A percentile compares a stretch with the other conserved stretches of the same genome.
phyloP scores from a whole-genome alignment of 164 flowering plant species.

The Malania oleifera region DNA sequence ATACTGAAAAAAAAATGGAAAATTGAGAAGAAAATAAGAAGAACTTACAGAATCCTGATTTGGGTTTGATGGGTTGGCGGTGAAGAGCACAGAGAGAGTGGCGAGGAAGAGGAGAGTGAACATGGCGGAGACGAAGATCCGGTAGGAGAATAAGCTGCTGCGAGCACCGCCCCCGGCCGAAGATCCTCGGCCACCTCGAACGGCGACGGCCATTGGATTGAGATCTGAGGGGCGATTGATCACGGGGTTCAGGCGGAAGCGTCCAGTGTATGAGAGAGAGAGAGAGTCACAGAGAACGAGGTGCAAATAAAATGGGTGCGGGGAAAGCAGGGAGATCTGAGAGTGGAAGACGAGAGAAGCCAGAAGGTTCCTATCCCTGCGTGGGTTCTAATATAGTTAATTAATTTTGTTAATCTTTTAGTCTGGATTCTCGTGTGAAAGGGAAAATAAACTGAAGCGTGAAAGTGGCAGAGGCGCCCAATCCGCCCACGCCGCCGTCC shows the following conservation, averaged over 20 bases:
- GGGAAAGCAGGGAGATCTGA: too few relatives aligned
- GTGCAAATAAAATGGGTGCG: too few relatives aligned
- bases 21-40: not conserved
- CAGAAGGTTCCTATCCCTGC: too few relatives aligned
- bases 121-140: conserved; percentile 79
- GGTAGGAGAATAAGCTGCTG: conserved; percentile 62
- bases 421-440: too few relatives aligned
- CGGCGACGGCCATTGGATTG: conserved; percentile 48
- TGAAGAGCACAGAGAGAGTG: conserved; percentile 62
- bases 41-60: conserved; percentile 42
- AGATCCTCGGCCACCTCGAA: conserved; percentile 34
- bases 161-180: conserved; percentile 18
- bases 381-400: too few relatives aligned
- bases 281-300: too few relatives aligned
- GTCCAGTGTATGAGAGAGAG: too few relatives aligned
- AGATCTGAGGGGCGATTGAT: not conserved
- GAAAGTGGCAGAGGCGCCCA: too few relatives aligned
- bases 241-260: not conserved
- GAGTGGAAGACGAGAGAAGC: too few relatives aligned
- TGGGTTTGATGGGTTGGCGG: conserved; percentile 37
- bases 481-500: too few relatives aligned
- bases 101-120: conserved; percentile 84
- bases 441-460: too few relatives aligned
- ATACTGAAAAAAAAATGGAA: not conserved
- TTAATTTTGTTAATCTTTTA: too few relatives aligned